Base-by-base conservation (phyloP, 805 yeast species). In the Myxozyma udenii region DNA sequence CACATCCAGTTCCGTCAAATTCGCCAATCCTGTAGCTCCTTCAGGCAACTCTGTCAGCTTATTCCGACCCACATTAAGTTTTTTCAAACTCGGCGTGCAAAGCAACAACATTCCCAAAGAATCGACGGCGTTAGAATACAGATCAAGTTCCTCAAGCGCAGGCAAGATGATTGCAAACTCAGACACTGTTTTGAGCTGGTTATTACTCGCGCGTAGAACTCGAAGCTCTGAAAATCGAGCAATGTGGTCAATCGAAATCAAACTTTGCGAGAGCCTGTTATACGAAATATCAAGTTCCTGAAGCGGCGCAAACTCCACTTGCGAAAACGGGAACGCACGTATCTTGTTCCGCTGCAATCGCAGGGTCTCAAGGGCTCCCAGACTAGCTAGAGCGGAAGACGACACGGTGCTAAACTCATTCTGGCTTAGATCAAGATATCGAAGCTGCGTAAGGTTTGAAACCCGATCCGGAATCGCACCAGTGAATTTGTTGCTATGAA, bases 81-180 rank as follows among this genome's bases (percentile, higher is more conserved):
- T 18, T 11, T 25, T 32, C 21, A 55, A 39, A 22, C 55, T 45
- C 16, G 58, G 60, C 16, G 60, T 53, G 25, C 55, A 50, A 3
- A 55, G 28, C 26, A 55, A 32, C n/a, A 55, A 45, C 58, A 50
- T 53, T 7, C 60, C 60, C 30, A 55, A 33, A 21, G 57, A 48
- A 16, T 28, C 25, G 12, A 55, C 41, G 12, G 36, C 9, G 24
- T 55, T 55, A 19, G 58, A 48, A 33, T 26, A 36, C 22, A 55
- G 25, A 24, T 55, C 53, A 14, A 55, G 41, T 2, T 42, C 24
- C 40, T 55, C 57, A 16, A 55, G 41, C 4, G 46, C 45, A n/a
- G 60, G 60, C 22, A 55, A 39, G 5, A 50, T 47, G n/a, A 55
- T 39, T 4, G 60, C 58, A 35, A 48, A 51, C n/a, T 55, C 60